Base-by-base conservation (phyloP, 352 stramenopile species). In the Sclerospora graminicola region DNA sequence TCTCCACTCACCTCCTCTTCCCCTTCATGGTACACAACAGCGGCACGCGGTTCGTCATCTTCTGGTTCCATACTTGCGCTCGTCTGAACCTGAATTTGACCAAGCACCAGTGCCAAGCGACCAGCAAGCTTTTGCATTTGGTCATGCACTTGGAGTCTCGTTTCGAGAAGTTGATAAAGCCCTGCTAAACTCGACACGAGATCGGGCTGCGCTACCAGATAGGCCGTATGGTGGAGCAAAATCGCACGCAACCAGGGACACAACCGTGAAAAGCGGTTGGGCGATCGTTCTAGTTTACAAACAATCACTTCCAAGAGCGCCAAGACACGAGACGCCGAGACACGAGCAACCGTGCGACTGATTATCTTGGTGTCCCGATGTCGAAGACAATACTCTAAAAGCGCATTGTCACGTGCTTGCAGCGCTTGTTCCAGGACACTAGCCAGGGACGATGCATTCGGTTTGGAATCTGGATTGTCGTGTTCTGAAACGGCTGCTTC, bases 351-450 rank as follows among this genome's bases (percentile, higher is more conserved):
- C 41, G 81, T 92, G 35, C 78, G 72, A 16, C 48, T 51, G 23
- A 92, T 77, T 20, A 85, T 69, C 57, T 92, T 92, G 26, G 45
- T 30, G 49, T 92, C 81, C 31, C 73, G 76, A 28, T 73, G 82
- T 34, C 78, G 71, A 40, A 92, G 50, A 48, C 73, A 85, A 52
- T 90, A 86, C 60, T 92, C 81, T 8, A 92, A 57, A 47, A 90
- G 78, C 26, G 78, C 78, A 34, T 90, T 90, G 73, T 92, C 81
- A 47, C 87, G 85, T 27, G 81, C 78, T 58, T 92, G 78, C 27
- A 92, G 57, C 14, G 81, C 78, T 55, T 92, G 81, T 51, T 89
- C 78, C 8, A 92, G 55, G 26, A 92, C 72, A 58, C 66, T 80
- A 32, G 78, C 77, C 23, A 92, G 67, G 15, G 81, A 92, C 36